Conservation (phyloP, 306 rosid species). For the Medicago truncatula region MtrunA17r5.0-ANR NC_053044.1:38064501-38065000, state of each 20-base stretch:
- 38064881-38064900: neutral
- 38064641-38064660: neutral
- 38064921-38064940: neutral
- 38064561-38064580: constrained; percentile 16
- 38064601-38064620: neutral
- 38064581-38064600: neutral
- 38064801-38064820: constrained; percentile 3
- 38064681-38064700: neutral
- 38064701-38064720: neutral
- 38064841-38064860: neutral
- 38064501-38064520: constrained; percentile 46
- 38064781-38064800: constrained; percentile 1
- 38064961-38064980: no score
- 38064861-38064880: neutral
- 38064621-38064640: neutral
- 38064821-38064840: neutral
- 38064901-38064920: neutral
- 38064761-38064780: neutral
- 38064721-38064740: neutral
- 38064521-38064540: neutral
- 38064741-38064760: neutral
- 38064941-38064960: neutral
- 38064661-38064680: neutral
- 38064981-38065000: no score
- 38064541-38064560: neutral